Percentiles rank a stretch among this genome's conserved stretches.
Conservation (phyloP, 2,329 filamentous ascomycete genomes). For the Myrmaecium sp. region DNA sequence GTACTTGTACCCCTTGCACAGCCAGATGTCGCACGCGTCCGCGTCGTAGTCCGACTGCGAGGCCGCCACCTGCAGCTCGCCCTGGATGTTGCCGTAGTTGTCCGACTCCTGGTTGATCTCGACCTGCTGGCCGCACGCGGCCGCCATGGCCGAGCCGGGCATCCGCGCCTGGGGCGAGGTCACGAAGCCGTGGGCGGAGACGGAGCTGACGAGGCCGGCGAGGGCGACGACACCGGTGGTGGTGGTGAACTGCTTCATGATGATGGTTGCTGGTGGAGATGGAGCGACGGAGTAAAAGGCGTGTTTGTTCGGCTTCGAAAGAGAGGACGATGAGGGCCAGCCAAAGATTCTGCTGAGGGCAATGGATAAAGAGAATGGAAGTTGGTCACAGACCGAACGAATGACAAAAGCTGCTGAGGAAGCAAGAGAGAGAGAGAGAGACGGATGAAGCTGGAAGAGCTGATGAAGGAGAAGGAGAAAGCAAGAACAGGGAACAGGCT, state of each 20-base stretch:
- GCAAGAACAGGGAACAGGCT: too few relatives aligned
- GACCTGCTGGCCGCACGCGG: conserved; percentile 38
- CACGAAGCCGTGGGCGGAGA: conserved; percentile 38
- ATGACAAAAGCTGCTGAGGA: too few relatives aligned
- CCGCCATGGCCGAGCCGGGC: conserved; percentile 33
- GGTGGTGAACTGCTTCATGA: conserved; percentile 24
- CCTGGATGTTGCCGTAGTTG: conserved; percentile 41
- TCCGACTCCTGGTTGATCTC: conserved; percentile 35
- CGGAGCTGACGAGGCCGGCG: conserved; percentile 28
- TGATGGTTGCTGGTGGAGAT: conserved; percentile 5
- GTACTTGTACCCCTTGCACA: conserved; percentile 43
- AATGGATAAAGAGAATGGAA: too few relatives aligned
- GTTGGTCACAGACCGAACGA: too few relatives aligned
- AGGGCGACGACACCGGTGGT: conserved; percentile 24
- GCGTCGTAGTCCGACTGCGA: conserved; percentile 32
- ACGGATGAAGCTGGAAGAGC: too few relatives aligned
- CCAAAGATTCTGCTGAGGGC: too few relatives aligned
- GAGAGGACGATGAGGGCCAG: conserved; percentile 10
- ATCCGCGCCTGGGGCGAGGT: conserved; percentile 29
- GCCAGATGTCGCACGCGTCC: conserved; percentile 32
- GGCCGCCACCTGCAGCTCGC: conserved; percentile 32
- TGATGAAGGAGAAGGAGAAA: too few relatives aligned
- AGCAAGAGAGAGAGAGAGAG: too few relatives aligned
- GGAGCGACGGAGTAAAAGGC: too few relatives aligned
- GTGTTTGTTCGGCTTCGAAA: conserved; percentile 5